These are phyloP conservation scores for Kodamaea kaohsiungensis DNA, from an alignment of 805 yeast genomes.

Conservation along the genomic window DNA sequence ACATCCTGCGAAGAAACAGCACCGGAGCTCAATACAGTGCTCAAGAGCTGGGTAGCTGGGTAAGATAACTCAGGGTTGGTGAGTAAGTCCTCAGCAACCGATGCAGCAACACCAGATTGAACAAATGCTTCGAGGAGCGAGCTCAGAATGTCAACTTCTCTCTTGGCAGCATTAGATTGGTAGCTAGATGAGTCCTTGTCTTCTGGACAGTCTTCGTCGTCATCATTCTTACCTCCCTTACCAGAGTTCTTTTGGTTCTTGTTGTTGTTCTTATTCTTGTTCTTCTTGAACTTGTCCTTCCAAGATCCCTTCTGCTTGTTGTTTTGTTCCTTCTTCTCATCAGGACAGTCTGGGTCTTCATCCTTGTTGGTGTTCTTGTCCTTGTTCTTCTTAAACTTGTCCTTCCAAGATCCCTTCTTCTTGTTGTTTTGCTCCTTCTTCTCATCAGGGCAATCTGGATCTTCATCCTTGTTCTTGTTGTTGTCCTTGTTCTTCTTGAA, in stretches of 20 bases:
- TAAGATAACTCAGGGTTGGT: conserved; percentile 27
- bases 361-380: not conserved
- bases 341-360: conserved; percentile 1
- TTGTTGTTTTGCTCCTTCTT: not conserved
- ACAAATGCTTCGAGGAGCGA: conserved; percentile 20
- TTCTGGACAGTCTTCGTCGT: not conserved
- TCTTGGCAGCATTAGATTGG: conserved; percentile 9
- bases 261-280: conserved; percentile 2
- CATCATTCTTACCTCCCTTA: not conserved
- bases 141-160: conserved; percentile 22
- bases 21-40: conserved; percentile 22
- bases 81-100: conserved; percentile 24
- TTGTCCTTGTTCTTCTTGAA: conserved; percentile 1
- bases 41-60: conserved; percentile 29
- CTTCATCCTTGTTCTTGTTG: not conserved
- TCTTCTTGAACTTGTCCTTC: conserved; percentile 1
- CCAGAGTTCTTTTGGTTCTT: not conserved
- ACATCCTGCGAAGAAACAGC: conserved; percentile 24
- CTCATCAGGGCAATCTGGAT: conserved; percentile 1
- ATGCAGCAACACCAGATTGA: conserved; percentile 27
- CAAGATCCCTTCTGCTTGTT: not conserved
- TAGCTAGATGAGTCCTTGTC: conserved; percentile 2
- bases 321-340: not conserved
- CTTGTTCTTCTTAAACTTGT: conserved; percentile 1
- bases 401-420: not conserved